phyloP scores from a whole-genome alignment of 2,329 filamentous ascomycete genomes.

The Byssochlamys sp. region DNA sequence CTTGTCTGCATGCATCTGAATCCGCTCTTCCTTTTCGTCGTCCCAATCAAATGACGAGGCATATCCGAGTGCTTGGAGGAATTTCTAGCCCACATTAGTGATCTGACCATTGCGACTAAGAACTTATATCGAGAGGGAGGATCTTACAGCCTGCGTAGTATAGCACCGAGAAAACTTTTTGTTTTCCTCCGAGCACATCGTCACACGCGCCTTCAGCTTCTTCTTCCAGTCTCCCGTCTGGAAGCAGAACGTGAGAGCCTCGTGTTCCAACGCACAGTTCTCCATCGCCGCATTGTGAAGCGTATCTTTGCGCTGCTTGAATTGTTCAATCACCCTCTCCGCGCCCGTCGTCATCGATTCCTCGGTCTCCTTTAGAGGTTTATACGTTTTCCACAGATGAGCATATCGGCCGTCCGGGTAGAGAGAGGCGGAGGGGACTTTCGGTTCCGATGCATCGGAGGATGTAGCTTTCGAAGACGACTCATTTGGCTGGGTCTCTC shows the following conservation, averaged over 20 bases:
- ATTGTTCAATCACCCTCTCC: constrained; percentile 70
- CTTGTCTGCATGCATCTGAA: constrained; percentile 91
- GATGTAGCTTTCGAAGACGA: constrained; percentile 16
- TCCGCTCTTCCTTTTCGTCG: constrained; percentile 65
- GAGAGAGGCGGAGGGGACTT: constrained; percentile 44
- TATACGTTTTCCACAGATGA: constrained; percentile 87
- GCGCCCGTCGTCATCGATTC: constrained; percentile 63
- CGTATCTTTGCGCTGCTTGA: constrained; percentile 68
- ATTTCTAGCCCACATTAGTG: constrained; percentile 48
- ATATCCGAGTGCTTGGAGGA: constrained; percentile 84
- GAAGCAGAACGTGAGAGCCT: constrained; percentile 76
- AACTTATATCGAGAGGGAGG: neutral
- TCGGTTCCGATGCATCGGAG: constrained; percentile 18
- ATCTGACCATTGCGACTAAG: neutral
- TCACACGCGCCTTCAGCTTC: constrained; percentile 46
- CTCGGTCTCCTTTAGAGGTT: constrained; percentile 60
- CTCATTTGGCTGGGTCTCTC: constrained; percentile 11
- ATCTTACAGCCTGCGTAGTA: constrained; percentile 66
- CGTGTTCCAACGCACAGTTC: constrained; percentile 83
- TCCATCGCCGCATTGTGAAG: constrained; percentile 78
- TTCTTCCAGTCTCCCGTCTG: constrained; percentile 57
- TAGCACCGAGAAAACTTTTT: constrained; percentile 76
- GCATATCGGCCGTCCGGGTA: constrained; percentile 66
- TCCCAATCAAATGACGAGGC: constrained; percentile 58
- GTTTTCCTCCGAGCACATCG: constrained; percentile 72